A percentile compares a stretch with the other conserved stretches of the same genome.
Evolutionary conservation across 768 basidiomycete genomes (phyloP).

Genomic region (Mycena olivaceomarginata): DNA sequence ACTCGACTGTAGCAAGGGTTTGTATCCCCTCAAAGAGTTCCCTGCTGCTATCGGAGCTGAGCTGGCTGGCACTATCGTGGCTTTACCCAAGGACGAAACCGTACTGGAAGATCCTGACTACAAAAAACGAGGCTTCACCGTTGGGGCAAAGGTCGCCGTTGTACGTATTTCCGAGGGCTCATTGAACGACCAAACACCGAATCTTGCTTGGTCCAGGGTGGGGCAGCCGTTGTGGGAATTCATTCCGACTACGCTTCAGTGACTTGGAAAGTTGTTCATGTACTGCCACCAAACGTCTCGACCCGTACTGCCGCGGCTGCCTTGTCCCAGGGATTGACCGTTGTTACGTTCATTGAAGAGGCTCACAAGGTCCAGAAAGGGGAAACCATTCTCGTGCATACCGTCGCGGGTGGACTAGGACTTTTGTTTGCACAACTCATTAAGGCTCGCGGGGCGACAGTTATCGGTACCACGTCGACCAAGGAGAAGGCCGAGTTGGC

Average conservation of each 20-base stretch:
- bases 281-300: slow-evolving; percentile 78
- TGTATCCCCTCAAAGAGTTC: slow-evolving; percentile 76
- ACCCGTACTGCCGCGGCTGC: slow-evolving; percentile 80
- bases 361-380: slow-evolving; percentile 89
- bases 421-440: slow-evolving; percentile 81
- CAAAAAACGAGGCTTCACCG: slow-evolving; percentile 76
- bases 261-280: slow-evolving; percentile 75
- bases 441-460: slow-evolving; percentile 85
- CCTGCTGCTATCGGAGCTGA: slow-evolving; percentile 88
- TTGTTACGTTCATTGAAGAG: slow-evolving; percentile 86
- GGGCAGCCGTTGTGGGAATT: slow-evolving; percentile 29
- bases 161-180: slow-evolving; percentile 62
- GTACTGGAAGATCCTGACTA: slow-evolving; percentile 78
- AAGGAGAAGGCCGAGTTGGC: slow-evolving; percentile 89
- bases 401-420: slow-evolving; percentile 94
- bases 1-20: slow-evolving; percentile 67
- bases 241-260: slow-evolving; percentile 37
- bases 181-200: neutral
- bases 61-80: slow-evolving; percentile 83
- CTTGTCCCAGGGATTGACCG: slow-evolving; percentile 87
- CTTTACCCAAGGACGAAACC: slow-evolving; percentile 79
- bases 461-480: slow-evolving; percentile 96
- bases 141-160: slow-evolving; percentile 82
- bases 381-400: slow-evolving; percentile 90
- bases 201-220: slow-evolving; percentile 9